Evolutionary conservation across 768 basidiomycete genomes (phyloP), one percentile per base, ranked within the genome.

Genomic region (Termitomyces sp.): DNA sequence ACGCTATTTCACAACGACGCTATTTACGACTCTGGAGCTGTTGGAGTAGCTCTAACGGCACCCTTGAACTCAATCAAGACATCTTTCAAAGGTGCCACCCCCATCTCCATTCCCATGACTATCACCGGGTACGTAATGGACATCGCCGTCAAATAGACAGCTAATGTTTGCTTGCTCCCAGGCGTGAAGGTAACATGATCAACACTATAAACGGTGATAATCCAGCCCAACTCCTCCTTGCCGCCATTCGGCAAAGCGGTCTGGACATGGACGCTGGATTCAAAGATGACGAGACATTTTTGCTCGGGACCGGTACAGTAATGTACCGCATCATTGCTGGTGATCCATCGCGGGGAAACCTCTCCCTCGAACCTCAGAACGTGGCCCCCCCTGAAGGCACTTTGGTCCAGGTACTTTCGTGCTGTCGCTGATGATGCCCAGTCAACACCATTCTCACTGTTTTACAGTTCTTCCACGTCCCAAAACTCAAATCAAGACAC

Each of bases 131-230:
- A 63, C 46, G 67, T 61, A 24, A 11, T 38, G 30, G 26, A 2
- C 26, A 21, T 17, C 47, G 38, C 21, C 45, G 47, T 41, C 11
- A 12, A 10, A 42, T 19, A 43, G 9, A 21, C 34, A 49, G 32
- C 14, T 24, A 26, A 24, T 58, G 35, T n/a, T 55, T 35, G 47
- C 21, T 43, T n/a, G n/a, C n/a, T n/a, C n/a, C n/a, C 17, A 88
- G 88, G 28, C 76, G 81, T 6, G 82, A 88, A 68, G 90, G 89
- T 2, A 93, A 91, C 62, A 76, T 93, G 60, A 71, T 93, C 42
- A 77, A 83, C 47, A 65, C 77, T 5, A 67, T 91, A 1, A 71
- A 87, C 58, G 64, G 70, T 37, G 60, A 68, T 17, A 90, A 86
- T 58, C 87, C 90, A 0, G 79, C 85, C 0, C 72, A 77, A 32